Evolutionary conservation across 2,329 filamentous ascomycete genomes (phyloP), one percentile per base, ranked within the genome.

Genomic region (Aspergillus brasiliensis): DNA sequence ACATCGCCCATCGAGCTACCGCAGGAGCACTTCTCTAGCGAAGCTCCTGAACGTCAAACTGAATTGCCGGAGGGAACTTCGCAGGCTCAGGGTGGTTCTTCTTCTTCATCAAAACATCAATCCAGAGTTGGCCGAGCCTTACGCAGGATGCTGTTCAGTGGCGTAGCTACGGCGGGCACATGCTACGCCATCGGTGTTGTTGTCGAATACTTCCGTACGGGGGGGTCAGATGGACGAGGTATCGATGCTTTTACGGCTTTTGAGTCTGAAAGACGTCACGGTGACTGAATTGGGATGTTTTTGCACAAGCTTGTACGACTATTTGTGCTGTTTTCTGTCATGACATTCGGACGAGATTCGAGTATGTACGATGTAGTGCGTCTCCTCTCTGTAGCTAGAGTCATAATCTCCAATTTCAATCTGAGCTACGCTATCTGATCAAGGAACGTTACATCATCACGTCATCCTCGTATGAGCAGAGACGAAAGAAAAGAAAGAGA

Each of bases 151-250:
- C 21, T 79, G 7, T 58, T 77, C n/a, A 65, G 72, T 21, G 73
- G 77, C 5, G 64, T 64, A 1, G 69, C 67, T 3, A 75, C 75
- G 2, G 76, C 72, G 23, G 74, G 67, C 34, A 74, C 75, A 5
- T 79, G 74, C 57, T 80, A 80, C 66, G 75, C 76, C 2, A 64
- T 78, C 34, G 77, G 77, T 3, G 76, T 77, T 34, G 70, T 77
- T 4, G 66, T 62, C 10, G 77, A 80, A 62, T 79, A 75, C 62
- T 78, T 79, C 64, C 71, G 76, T 25, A 78, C 76, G 11, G 77
- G 77, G 5, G 77, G 77, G 0, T 40, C 69, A 40, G 75, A 78
- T 49, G 77, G 77, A 11, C 60, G 62, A 46, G 75, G 77, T 2
- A 71, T 75, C 21, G 71, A 76, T 53, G 77, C 67, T 1, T 78